phyloP scores from a whole-genome alignment of 805 yeast species.

The Saturnispora halmiae region DNA sequence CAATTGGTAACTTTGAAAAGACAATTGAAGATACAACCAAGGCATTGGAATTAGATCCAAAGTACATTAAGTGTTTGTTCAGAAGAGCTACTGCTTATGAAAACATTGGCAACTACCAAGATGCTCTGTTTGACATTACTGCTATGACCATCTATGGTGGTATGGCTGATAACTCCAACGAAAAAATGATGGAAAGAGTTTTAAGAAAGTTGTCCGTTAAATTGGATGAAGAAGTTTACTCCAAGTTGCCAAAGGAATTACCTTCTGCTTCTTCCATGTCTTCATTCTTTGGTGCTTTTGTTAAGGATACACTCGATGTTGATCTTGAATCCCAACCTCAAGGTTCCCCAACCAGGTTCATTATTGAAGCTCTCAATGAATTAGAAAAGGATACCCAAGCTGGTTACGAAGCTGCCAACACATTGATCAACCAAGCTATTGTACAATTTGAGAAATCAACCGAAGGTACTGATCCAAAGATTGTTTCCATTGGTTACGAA shows the following conservation, averaged over 20 bases:
- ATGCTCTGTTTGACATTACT: slow-evolving; percentile 87
- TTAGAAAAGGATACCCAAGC: slow-evolving; percentile 39
- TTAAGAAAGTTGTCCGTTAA: slow-evolving; percentile 71
- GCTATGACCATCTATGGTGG: slow-evolving; percentile 82
- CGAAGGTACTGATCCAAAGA: slow-evolving; percentile 29
- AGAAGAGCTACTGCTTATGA: slow-evolving; percentile 94
- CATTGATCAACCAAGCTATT: slow-evolving; percentile 50
- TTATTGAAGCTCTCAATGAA: slow-evolving; percentile 56
- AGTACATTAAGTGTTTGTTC: slow-evolving; percentile 80
- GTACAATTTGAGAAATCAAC: slow-evolving; percentile 28
- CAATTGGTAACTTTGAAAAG: slow-evolving; percentile 68
- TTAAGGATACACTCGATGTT: slow-evolving; percentile 39
- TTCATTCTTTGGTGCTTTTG: slow-evolving; percentile 84
- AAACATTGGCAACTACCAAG: slow-evolving; percentile 63
- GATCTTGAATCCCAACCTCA: slow-evolving; percentile 39
- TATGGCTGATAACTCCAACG: slow-evolving; percentile 61
- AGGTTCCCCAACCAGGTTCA: slow-evolving; percentile 53
- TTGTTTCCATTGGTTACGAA: slow-evolving; percentile 70
- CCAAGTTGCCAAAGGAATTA: slow-evolving; percentile 43
- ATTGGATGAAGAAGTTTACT: slow-evolving; percentile 53
- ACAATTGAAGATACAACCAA: slow-evolving; percentile 81
- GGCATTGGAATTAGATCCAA: slow-evolving; percentile 81
- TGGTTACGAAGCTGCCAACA: slow-evolving; percentile 55
- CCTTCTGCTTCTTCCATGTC: slow-evolving; percentile 80
- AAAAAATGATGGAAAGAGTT: slow-evolving; percentile 77